Conservation (phyloP, 805 yeast genomes). For the Hanseniaspora occidentalis region DNA sequence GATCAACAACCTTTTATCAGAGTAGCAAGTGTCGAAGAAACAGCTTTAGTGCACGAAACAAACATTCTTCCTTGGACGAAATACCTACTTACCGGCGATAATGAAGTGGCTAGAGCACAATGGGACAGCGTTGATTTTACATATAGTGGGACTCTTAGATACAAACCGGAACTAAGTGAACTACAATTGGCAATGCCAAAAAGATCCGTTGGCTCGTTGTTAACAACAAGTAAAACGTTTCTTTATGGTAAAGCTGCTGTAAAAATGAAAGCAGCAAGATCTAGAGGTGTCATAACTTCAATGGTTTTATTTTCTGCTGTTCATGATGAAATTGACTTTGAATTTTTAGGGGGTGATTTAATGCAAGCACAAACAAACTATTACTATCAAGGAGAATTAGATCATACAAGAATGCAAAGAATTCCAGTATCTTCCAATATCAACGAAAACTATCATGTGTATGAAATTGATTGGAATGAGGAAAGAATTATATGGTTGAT, state of each 20-base stretch:
- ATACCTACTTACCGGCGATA: constrained; percentile 17
- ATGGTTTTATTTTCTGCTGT: constrained; percentile 71
- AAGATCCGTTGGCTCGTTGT: constrained; percentile 58
- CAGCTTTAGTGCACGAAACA: constrained; percentile 7
- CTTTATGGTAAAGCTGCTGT: constrained; percentile 76
- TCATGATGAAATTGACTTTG: constrained; percentile 87
- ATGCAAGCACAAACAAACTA: constrained; percentile 62
- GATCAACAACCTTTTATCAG: background rate
- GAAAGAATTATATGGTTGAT: constrained; percentile 59
- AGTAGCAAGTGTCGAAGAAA: background rate
- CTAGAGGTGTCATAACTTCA: constrained; percentile 74
- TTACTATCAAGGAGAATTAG: constrained; percentile 62
- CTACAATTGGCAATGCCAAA: constrained; percentile 70
- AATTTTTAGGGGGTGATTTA: constrained; percentile 68
- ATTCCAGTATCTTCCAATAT: constrained; percentile 32
- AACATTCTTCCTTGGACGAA: constrained; percentile 19
- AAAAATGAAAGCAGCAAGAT: constrained; percentile 57
- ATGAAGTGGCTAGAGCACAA: constrained; percentile 47
- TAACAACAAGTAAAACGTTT: constrained; percentile 63
- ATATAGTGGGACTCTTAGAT: constrained; percentile 41
- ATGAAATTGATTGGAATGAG: constrained; percentile 71
- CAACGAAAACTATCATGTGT: constrained; percentile 56
- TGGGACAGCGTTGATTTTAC: constrained; percentile 50
- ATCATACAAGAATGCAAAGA: constrained; percentile 43
- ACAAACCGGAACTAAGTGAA: constrained; percentile 31